These are phyloP conservation scores for Gnaphalium uliginosum DNA, from an alignment of 129 eudicot genomes.

Conservation along the genomic window DNA sequence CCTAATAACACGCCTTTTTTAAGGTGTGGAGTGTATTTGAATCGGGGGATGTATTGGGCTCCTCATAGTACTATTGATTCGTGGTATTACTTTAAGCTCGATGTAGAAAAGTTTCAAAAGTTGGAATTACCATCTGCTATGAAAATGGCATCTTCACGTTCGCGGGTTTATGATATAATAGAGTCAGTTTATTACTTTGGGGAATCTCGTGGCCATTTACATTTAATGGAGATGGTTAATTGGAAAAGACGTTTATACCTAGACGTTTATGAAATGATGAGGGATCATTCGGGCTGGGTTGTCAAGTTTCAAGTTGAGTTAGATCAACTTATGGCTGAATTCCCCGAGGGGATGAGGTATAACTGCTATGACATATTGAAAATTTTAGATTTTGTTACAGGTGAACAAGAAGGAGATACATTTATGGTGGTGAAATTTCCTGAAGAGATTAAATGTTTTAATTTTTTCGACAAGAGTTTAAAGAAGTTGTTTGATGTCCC, in stretches of 20 bases:
- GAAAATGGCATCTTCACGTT: background rate
- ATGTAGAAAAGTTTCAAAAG: conserved; percentile 16
- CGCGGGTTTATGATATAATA: background rate
- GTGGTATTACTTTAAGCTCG: conserved; percentile 19
- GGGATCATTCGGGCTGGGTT: conserved; percentile 17
- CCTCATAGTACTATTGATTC: background rate
- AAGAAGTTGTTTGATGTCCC: background rate
- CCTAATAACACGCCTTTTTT: no score
- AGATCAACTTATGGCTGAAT: conserved; percentile 3
- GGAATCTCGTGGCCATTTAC: conserved; percentile 33
- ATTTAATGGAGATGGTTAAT: background rate
- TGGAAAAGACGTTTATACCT: background rate
- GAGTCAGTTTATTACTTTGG: conserved; percentile 28
- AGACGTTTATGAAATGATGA: conserved; percentile 27
- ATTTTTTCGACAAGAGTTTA: conserved; percentile 25
- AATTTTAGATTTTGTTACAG: conserved; percentile 15
- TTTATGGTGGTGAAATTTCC: conserved; percentile 28
- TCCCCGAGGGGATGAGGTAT: background rate
- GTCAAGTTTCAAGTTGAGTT: conserved; percentile 19
- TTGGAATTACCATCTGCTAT: background rate
- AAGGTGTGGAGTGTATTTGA: conserved; percentile 30
- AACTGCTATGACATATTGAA: background rate
- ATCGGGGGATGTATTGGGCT: conserved; percentile 30
- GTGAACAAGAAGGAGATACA: conserved; percentile 23
- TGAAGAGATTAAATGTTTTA: conserved; percentile 12